These are phyloP conservation scores for Blyttiomyces sp. DNA, from an alignment of 371 early-diverging fungal genomes.

Conservation along the genomic window DNA sequence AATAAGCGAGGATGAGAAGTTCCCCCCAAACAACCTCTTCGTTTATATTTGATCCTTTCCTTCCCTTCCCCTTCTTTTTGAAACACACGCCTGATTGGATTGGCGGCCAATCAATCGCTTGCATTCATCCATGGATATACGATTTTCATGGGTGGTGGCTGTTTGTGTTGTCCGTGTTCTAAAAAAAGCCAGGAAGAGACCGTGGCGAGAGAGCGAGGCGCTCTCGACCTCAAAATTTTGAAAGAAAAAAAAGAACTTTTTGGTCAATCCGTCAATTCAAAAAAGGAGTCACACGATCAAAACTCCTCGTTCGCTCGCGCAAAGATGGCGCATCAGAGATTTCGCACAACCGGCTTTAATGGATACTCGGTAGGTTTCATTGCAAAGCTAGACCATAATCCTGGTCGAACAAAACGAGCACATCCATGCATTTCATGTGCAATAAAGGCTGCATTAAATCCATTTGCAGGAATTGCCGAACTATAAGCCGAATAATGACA, in stretches of 20 bases:
- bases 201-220: no score
- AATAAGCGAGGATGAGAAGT: no score
- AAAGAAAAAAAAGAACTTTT: not conserved
- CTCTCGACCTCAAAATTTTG: not conserved
- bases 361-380: constrained; percentile 35
- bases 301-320: not conserved
- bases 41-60: no score
- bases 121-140: no score
- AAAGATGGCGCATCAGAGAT: constrained; percentile 7
- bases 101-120: no score
- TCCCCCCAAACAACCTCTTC: no score
- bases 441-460: not conserved
- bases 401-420: not conserved
- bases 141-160: no score
- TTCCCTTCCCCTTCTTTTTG: no score
- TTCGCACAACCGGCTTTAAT: constrained; percentile 37
- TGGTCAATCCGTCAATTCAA: not conserved
- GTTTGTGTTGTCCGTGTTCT: no score
- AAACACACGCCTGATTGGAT: no score
- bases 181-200: no score
- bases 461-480: not conserved
- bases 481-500: not conserved
- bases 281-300: not conserved
- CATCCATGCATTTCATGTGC: not conserved
- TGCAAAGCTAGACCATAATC: no score